These are phyloP conservation scores for Marasmius sp. DNA, from an alignment of 1,284 basidiomycete species.

Conservation along the genomic window DNA sequence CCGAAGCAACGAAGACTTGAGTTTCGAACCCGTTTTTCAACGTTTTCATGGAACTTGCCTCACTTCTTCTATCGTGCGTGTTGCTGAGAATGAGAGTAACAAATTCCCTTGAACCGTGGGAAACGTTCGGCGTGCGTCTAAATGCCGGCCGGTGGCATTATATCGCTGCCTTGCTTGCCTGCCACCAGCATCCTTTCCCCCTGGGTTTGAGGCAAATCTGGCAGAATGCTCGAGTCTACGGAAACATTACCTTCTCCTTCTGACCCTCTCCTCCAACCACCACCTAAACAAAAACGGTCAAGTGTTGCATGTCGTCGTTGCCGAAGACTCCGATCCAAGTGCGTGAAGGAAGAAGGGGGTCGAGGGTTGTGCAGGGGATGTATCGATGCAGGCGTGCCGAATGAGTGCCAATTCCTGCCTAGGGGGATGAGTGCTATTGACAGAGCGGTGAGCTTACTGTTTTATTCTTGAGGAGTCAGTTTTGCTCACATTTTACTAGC, in stretches of 20 bases:
- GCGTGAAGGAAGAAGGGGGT: constrained; percentile 15
- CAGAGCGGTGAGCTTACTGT: constrained; percentile 14
- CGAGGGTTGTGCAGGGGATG: constrained; percentile 14
- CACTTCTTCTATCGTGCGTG: too few relatives aligned
- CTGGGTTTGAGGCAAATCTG: background rate
- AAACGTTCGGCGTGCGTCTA: too few relatives aligned
- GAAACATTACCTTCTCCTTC: constrained; percentile 5
- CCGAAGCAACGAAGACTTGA: too few relatives aligned
- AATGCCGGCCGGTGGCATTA: too few relatives aligned
- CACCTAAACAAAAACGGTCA: constrained; percentile 16
- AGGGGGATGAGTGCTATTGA: constrained; percentile 18
- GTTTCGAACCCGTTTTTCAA: too few relatives aligned
- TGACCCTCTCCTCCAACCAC: constrained; percentile 13
- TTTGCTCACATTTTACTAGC: constrained; percentile 4
- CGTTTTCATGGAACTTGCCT: too few relatives aligned
- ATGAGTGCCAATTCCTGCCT: constrained; percentile 17
- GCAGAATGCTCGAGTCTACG: constrained; percentile 13
- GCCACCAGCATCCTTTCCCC: background rate
- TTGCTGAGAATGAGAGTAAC: too few relatives aligned
- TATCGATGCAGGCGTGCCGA: constrained; percentile 16
- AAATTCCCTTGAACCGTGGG: too few relatives aligned
- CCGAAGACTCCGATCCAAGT: constrained; percentile 16
- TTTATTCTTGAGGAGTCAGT: background rate
- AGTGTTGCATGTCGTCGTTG: constrained; percentile 17
- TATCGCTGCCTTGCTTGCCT: too few relatives aligned